These are phyloP conservation scores for Eucalyptus dawsonii DNA, from an alignment of 345 rosid genomes.

Conservation along the genomic window DNA sequence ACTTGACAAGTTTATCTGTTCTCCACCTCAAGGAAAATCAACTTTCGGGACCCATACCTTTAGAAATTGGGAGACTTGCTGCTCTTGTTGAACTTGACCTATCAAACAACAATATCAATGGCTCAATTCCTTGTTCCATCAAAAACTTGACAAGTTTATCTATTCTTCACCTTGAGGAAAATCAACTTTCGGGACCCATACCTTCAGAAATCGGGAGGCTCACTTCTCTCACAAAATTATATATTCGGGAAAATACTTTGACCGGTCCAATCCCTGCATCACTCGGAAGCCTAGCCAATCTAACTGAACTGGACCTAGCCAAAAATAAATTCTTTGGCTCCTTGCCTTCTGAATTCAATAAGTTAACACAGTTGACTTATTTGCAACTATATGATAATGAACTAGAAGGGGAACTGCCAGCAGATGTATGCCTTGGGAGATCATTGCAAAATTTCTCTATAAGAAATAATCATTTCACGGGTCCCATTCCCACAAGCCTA, in stretches of 20 bases:
- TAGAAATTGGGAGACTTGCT: no score
- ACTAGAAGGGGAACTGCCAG: not conserved
- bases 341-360: not conserved
- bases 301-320: rapidly evolving
- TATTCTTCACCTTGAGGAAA: rapidly evolving
- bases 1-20: no score
- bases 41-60: no score
- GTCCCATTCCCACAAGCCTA: not conserved
- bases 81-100: rapidly evolving
- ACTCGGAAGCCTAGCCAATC: not conserved
- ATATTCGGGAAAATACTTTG: no score
- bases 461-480: rapidly evolving
- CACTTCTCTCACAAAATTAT: no score
- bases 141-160: no score
- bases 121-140: no score
- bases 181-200: no score
- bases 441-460: not conserved
- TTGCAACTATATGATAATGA: rapidly evolving
- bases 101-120: no score
- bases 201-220: no score
- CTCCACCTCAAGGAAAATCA: no score
- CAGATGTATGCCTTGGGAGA: not conserved
- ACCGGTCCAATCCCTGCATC: no score
- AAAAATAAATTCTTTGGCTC: rapidly evolving
- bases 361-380: rapidly evolving